Evolutionary conservation across 441 rosid genomes (phyloP).

Genomic region (Adansonia madagascariensis): DNA sequence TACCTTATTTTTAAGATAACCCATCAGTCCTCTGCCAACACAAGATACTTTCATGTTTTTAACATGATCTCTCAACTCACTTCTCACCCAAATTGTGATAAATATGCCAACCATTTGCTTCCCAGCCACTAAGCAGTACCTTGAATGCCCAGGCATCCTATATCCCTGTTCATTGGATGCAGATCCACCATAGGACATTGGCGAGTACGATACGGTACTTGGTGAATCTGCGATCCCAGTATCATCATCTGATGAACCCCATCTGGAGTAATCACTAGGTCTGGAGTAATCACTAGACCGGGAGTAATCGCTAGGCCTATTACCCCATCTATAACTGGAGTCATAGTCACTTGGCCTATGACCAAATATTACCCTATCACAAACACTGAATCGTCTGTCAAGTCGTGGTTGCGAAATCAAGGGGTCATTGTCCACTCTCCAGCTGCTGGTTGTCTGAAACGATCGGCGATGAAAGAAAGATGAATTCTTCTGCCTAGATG

Average conservation of each 20-base stretch:
- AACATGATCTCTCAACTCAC: conserved; percentile 78
- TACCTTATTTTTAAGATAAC: conserved; percentile 97
- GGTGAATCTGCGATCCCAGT: conserved; percentile 87
- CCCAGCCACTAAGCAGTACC: conserved; percentile 88
- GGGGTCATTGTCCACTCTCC: conserved; percentile 82
- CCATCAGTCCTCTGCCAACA: conserved; percentile 97
- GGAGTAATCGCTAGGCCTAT: conserved; percentile 75
- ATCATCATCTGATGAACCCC: conserved; percentile 96
- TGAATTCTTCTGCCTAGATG: conserved; percentile 76
- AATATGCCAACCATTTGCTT: conserved; percentile 75
- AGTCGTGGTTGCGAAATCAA: conserved; percentile 68
- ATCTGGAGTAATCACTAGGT: conserved; percentile 82
- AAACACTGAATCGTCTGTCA: conserved; percentile 87
- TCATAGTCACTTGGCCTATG: conserved; percentile 74
- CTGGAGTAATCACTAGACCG: conserved; percentile 79
- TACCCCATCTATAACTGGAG: conserved; percentile 29
- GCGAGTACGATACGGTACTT: conserved; percentile 71
- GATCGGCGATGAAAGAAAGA: conserved; percentile 90
- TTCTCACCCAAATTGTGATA: conserved; percentile 87
- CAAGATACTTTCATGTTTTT: conserved; percentile 91
- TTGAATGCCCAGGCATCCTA: conserved; percentile 70
- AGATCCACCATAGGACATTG: conserved; percentile 64
- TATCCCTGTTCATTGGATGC: conserved; percentile 64
- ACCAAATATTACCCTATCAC: conserved; percentile 85
- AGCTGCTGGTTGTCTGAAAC: conserved; percentile 81